A percentile compares a stretch with the other conserved stretches of the same genome.
phyloP scores from a whole-genome alignment of 2,329 filamentous ascomycete genomes.

The Phoma sp. region DNA sequence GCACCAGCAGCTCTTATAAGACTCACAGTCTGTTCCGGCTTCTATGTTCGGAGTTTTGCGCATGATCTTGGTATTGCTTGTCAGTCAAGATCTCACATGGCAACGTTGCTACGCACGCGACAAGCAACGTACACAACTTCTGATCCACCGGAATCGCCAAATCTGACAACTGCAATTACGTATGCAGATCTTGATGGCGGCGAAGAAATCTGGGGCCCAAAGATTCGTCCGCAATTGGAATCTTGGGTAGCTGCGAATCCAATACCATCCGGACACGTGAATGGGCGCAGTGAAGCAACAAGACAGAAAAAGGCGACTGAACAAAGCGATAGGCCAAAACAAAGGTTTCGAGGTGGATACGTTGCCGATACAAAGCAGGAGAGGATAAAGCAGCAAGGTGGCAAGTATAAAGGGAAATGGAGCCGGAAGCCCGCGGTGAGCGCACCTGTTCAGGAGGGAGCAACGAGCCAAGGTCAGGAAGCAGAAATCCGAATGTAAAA shows the following conservation, averaged over 20 bases:
- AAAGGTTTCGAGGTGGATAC: constrained; percentile 40
- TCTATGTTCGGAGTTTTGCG: constrained; percentile 44
- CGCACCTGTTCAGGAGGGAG: neutral
- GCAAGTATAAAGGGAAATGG: constrained; percentile 37
- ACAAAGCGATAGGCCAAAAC: constrained; percentile 21
- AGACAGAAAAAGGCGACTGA: constrained; percentile 21
- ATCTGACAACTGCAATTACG: constrained; percentile 23
- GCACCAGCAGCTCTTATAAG: constrained; percentile 30
- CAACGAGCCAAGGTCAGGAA: neutral
- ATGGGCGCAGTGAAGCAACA: constrained; percentile 26
- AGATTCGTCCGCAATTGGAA: constrained; percentile 28
- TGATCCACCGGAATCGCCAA: constrained; percentile 5
- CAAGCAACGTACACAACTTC: constrained; percentile 30
- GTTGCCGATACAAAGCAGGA: constrained; percentile 35
- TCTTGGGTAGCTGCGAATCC: constrained; percentile 35
- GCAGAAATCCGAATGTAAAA: neutral
- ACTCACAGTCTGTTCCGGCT: constrained; percentile 38
- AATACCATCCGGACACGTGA: constrained; percentile 19
- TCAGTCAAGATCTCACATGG: constrained; percentile 33
- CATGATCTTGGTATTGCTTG: constrained; percentile 40
- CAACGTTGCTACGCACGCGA: constrained; percentile 29
- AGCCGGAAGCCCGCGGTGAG: constrained; percentile 18
- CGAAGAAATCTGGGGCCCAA: constrained; percentile 32
- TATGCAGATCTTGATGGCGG: constrained; percentile 32
- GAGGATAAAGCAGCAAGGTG: constrained; percentile 39